Conservation (phyloP, 306 rosid genomes). For the Benincasa hispida region DNA sequence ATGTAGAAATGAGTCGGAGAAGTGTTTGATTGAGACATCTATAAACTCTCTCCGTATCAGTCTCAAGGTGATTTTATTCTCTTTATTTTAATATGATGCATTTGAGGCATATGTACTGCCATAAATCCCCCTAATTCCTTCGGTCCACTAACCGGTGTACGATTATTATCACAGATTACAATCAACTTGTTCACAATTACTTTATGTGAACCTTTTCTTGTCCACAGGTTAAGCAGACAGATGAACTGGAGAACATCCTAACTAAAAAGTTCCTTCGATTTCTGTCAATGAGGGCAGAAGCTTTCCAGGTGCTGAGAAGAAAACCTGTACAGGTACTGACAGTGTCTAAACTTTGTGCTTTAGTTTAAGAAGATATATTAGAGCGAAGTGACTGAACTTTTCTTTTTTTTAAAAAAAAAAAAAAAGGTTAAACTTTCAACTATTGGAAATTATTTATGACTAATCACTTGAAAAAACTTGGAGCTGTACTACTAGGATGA, state of each 20-base stretch:
- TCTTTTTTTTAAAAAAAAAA: neutral
- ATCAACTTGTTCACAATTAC: neutral
- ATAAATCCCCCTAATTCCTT: neutral
- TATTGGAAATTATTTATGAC: neutral
- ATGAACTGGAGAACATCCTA: constrained; percentile 94
- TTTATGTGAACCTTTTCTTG: constrained; percentile 10
- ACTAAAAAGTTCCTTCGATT: constrained; percentile 92
- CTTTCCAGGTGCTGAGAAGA: constrained; percentile 90
- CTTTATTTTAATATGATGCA: neutral
- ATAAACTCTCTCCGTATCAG: constrained; percentile 89
- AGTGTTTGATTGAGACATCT: constrained; percentile 91
- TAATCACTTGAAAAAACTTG: neutral
- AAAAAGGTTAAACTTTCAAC: neutral
- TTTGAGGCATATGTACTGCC: neutral
- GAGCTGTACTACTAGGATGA: neutral
- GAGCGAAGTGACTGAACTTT: neutral
- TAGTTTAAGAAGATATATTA: neutral
- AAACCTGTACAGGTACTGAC: constrained; percentile 79
- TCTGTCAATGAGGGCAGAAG: constrained; percentile 97
- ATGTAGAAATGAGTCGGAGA: constrained; percentile 92
- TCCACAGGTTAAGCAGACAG: constrained; percentile 84
- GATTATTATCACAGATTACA: neutral
- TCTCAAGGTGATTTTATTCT: constrained; percentile 53
- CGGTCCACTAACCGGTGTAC: neutral
- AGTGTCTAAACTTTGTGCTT: neutral